A percentile compares a stretch with the other conserved stretches of the same genome.
phyloP scores from a whole-genome alignment of 192 early-diverging fungal species.

The Podila minutissima region DNA sequence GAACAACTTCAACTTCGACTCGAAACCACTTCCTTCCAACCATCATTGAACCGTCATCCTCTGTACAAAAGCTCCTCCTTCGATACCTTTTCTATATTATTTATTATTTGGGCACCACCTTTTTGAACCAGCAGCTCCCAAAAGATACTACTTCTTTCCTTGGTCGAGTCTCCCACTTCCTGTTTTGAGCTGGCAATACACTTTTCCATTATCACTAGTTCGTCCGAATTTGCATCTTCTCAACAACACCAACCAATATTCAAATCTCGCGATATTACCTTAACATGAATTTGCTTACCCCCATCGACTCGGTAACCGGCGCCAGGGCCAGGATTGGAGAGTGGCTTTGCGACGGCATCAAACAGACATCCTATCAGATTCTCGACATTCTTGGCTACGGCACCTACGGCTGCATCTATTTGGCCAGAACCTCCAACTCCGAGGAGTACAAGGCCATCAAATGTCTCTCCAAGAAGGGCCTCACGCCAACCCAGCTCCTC shows the following conservation, averaged over 20 bases:
- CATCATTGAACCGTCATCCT: neutral
- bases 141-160: conserved; percentile 19
- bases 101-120: neutral
- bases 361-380: conserved; percentile 53
- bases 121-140: conserved; percentile 20
- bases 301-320: conserved; percentile 46
- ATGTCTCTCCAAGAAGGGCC: conserved; percentile 60
- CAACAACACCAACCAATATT: neutral
- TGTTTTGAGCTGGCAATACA: conserved; percentile 2
- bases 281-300: conserved; percentile 24
- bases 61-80: conserved; percentile 5
- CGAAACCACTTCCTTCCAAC: conserved; percentile 10
- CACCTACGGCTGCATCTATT: conserved; percentile 80
- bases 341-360: conserved; percentile 18
- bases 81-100: neutral
- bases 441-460: conserved; percentile 70
- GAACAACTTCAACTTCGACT: conserved; percentile 1
- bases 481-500: conserved; percentile 50
- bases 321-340: conserved; percentile 33
- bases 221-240: neutral
- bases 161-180: conserved; percentile 25
- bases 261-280: neutral
- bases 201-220: neutral
- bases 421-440: conserved; percentile 55
- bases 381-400: conserved; percentile 71